Base-by-base conservation (phyloP, 139 green algal genomes). In the Spirogloea muscicola region DNA sequence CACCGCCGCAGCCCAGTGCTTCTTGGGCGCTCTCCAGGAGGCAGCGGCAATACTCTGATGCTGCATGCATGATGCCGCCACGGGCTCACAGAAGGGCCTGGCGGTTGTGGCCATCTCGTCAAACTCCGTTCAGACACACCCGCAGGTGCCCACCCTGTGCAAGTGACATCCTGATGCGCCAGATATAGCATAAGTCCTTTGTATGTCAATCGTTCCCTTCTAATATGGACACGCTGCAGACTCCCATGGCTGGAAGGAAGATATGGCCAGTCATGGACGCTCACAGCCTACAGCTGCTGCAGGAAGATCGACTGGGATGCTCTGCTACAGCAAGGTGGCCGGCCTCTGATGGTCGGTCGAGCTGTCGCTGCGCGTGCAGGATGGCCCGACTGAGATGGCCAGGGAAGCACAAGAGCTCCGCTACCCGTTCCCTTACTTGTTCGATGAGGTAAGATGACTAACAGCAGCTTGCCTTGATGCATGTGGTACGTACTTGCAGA, bases 111-210 rank as follows among this genome's bases (percentile, higher is more conserved):
- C 84, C 61, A 93, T 95, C 77, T 87, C 73, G 27, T 87, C 84
- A 62, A 95, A 95, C 75, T 85, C 60, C n/a, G 31, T 63, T 0
- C 18, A 88, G 60, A 92, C 88, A 13, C 88, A 93, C 73, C 88
- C 88, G 0, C 85, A 91, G 84, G 84, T 76, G 2, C n/a, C n/a
- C n/a, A n/a, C n/a, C n/a, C n/a, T n/a, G n/a, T n/a, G n/a, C n/a
- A n/a, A n/a, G n/a, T n/a, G n/a, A n/a, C n/a, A n/a, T n/a, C n/a
- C n/a, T n/a, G n/a, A n/a, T n/a, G n/a, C n/a, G n/a, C n/a, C n/a
- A n/a, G n/a, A n/a, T n/a, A n/a, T n/a, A n/a, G n/a, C n/a, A n/a
- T n/a, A n/a, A n/a, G n/a, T n/a, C n/a, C n/a, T n/a, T n/a, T n/a
- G n/a, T n/a, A n/a, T n/a, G n/a, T n/a, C n/a, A n/a, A n/a, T n/a